Evolutionary conservation across 441 rosid species (phyloP).

Genomic region (Populus hybrid): DNA sequence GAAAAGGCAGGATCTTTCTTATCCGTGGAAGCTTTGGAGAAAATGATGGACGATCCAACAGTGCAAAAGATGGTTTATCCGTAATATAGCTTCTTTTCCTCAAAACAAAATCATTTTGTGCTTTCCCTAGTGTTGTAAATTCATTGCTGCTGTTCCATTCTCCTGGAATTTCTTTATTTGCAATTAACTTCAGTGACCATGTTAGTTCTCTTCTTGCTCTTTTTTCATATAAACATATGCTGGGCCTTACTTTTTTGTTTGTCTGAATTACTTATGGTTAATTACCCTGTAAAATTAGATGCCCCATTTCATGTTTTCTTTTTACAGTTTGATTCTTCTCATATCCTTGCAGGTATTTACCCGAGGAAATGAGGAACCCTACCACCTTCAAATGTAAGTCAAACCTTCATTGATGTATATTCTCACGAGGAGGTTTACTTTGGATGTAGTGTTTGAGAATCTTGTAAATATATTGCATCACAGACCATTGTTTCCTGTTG

Average conservation of each 20-base stretch:
- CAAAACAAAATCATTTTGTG: background rate
- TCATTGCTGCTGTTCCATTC: background rate
- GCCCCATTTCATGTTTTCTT: background rate
- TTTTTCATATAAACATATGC: background rate
- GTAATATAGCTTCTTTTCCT: constrained; percentile 51
- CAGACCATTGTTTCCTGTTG: background rate
- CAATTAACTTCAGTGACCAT: background rate
- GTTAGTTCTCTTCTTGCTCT: background rate
- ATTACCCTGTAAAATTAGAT: background rate
- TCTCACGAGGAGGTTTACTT: constrained; percentile 2
- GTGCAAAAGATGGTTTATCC: constrained; percentile 98
- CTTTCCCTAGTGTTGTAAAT: background rate
- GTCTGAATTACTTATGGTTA: background rate
- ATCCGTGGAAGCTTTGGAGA: constrained; percentile 88
- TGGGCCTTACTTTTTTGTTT: background rate
- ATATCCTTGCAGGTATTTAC: constrained; percentile 63
- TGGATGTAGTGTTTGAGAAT: constrained; percentile 5
- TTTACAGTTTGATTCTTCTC: constrained; percentile 3
- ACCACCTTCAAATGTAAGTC: constrained; percentile 83
- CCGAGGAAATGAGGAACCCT: constrained; percentile 97
- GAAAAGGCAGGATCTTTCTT: constrained; percentile 49
- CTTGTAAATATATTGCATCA: background rate
- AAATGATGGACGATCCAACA: constrained; percentile 97
- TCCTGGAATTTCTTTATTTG: background rate
- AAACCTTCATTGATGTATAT: constrained; percentile 6